These are phyloP conservation scores for Trametes cubensis DNA, from an alignment of 768 basidiomycete genomes.

Conservation along the genomic window DNA sequence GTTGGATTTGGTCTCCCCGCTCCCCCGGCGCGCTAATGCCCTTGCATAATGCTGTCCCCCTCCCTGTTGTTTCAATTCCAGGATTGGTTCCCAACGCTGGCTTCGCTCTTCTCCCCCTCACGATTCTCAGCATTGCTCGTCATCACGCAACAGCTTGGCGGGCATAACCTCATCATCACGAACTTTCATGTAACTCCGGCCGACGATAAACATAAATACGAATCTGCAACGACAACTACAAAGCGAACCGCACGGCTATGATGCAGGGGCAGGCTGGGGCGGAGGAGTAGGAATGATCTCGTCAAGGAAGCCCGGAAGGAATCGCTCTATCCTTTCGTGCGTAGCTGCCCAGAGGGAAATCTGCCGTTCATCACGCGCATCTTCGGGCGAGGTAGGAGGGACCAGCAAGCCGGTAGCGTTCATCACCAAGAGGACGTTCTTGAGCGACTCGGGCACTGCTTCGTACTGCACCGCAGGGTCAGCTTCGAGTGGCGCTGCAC, in stretches of 20 bases:
- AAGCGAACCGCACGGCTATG: background rate
- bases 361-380: constrained; percentile 61
- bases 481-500: background rate
- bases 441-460: constrained; percentile 93
- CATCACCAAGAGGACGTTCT: constrained; percentile 97
- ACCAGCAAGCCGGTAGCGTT: constrained; percentile 84
- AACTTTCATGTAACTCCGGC: constrained; percentile 8
- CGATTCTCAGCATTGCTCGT: background rate
- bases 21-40: constrained; percentile 16
- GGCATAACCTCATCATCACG: constrained; percentile 7
- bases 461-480: constrained; percentile 65
- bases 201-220: constrained; percentile 17
- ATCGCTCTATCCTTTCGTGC: constrained; percentile 83
- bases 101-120: background rate
- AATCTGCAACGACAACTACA: constrained; percentile 14
- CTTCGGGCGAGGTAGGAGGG: constrained; percentile 51
- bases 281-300: constrained; percentile 60
- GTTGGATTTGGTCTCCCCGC: constrained; percentile 11
- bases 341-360: constrained; percentile 83
- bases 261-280: constrained; percentile 13
- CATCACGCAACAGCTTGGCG: background rate
- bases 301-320: constrained; percentile 87
- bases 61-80: constrained; percentile 9
- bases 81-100: background rate
- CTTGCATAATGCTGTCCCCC: constrained; percentile 18